Percentiles rank a stretch among this genome's conserved stretches.
Evolutionary conservation across 768 basidiomycete genomes (phyloP).

Genomic region (Trametes cingulata): DNA sequence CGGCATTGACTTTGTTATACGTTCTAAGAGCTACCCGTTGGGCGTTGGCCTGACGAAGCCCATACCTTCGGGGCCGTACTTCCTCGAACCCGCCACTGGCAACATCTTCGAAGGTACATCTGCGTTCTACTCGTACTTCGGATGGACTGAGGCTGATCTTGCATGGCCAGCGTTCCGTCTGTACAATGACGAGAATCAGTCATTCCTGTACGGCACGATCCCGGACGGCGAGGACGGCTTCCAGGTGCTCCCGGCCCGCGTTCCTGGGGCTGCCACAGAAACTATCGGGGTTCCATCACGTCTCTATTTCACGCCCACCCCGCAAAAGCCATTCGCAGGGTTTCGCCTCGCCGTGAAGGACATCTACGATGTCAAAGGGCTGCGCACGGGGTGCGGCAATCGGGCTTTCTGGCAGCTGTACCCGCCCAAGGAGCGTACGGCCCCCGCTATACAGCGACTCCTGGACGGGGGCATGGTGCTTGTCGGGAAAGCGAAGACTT

Average conservation of each 20-base stretch:
- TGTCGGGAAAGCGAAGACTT: constrained; percentile 56
- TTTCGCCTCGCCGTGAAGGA: constrained; percentile 53
- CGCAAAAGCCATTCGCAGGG: constrained; percentile 41
- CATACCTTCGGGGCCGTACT: constrained; percentile 30
- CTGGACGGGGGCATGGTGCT: constrained; percentile 49
- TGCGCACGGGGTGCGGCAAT: constrained; percentile 39
- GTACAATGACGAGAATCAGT: constrained; percentile 44
- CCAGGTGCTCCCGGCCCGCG: constrained; percentile 25
- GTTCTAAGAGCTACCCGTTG: constrained; percentile 11
- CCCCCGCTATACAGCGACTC: constrained; percentile 47
- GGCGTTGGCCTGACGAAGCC: constrained; percentile 18
- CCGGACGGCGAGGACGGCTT: constrained; percentile 38
- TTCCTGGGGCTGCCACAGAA: constrained; percentile 28
- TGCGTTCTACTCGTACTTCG: not conserved
- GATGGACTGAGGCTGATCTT: not conserved
- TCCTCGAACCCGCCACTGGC: constrained; percentile 26
- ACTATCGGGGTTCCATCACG: constrained; percentile 53
- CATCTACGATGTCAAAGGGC: constrained; percentile 41
- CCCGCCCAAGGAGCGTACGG: constrained; percentile 36
- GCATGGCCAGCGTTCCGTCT: constrained; percentile 37
- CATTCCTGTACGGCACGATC: constrained; percentile 46
- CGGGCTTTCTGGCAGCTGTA: constrained; percentile 39
- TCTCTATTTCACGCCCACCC: constrained; percentile 37
- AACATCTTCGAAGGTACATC: constrained; percentile 30
- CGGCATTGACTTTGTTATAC: constrained; percentile 21